Conservation (phyloP, 768 basidiomycete species). For the Leccinum arenicola region DNA sequence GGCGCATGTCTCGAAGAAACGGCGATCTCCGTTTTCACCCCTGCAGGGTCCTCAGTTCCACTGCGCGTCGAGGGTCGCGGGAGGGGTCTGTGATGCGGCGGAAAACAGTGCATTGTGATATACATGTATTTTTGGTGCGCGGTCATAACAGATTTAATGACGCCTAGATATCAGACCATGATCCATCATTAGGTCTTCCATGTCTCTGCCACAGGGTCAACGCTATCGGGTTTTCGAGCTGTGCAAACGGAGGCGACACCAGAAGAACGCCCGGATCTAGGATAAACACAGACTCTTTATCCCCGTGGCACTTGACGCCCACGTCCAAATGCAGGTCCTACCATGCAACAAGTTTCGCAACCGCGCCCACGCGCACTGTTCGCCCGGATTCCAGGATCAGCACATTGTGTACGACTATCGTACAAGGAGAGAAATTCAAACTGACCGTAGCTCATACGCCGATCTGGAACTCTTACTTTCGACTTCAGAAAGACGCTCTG, state of each 20-base stretch:
- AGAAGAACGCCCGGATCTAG: not conserved
- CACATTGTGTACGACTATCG: not conserved
- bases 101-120: not conserved
- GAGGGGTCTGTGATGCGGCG: not conserved
- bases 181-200: not conserved
- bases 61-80: constrained; percentile 2
- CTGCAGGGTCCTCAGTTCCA: not conserved
- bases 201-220: not conserved
- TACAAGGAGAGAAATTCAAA: not conserved
- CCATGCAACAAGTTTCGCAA: not conserved
- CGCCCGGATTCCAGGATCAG: not conserved
- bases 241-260: not conserved
- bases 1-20: not conserved
- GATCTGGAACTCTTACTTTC: not conserved
- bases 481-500: not conserved
- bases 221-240: not conserved
- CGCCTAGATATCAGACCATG: not conserved
- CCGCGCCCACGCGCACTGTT: not conserved
- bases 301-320: not conserved
- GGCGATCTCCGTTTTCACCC: not conserved
- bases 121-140: not conserved
- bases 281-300: not conserved
- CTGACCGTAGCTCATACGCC: not conserved
- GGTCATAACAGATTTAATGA: not conserved
- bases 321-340: not conserved